Evolutionary conservation across 2,329 filamentous ascomycete species (phyloP), one percentile per base, ranked within the genome.

Genomic region (Fusarium continuum): DNA sequence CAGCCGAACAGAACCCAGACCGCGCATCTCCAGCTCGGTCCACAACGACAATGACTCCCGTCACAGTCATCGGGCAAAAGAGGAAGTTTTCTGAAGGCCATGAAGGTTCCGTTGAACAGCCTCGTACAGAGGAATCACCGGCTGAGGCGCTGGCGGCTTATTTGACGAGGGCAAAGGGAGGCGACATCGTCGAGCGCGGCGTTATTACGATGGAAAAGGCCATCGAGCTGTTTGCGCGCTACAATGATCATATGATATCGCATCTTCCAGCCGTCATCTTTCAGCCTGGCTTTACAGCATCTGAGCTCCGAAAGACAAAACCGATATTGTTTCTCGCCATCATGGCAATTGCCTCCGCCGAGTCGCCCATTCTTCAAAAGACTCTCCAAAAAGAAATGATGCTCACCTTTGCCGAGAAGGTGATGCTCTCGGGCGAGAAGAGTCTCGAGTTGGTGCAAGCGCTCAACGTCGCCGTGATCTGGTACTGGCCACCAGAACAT

Each of bases 401-500:
- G 78, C 86, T 88, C 60, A 80, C 87, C 10, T 84, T 95, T 50
- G 91, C 91, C 4, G 89, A 95, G 38, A 87, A 87, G 64, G 83
- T 94, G 34, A 84, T 95, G 66, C 80, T 92, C 25, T 84, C 85
- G 7, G 92, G 91, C 11, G 88, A 92, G 68, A 96, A 96, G 79
- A 91, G 86, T 29, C 77, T 97, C 16, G 93, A 96, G 74, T 80
- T 96, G 7, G 86, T 96, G 8, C 93, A 97, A 76, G 86, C 91
- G 2, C 78, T 96, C 34, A 84, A 91, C 55, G 80, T 96, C 4
- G 82, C 87, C 7, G 87, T 89, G n/a, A 84, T 93, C 17, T 96
- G 92, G 91, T 96, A 96, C 74, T 88, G 88, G 74, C 91, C 92
- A 14, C 92, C 92, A 0, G 88, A 94, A 65, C 85, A 91, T 68